Evolutionary conservation across 768 basidiomycete species (phyloP).

Genomic region (Trametes cinnabarina): DNA sequence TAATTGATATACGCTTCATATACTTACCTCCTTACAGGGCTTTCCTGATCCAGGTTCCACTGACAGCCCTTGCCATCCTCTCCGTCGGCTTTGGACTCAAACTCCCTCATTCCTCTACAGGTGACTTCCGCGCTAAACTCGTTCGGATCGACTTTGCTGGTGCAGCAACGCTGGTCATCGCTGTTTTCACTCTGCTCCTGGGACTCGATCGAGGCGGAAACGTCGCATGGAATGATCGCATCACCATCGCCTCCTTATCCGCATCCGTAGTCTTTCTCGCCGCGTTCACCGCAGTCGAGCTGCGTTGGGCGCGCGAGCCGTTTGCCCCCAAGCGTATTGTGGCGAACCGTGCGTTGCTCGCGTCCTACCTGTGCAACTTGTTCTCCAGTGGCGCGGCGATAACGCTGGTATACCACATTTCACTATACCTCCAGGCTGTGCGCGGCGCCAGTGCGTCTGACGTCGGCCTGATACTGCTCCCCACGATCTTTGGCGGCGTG

Average conservation of each 20-base stretch:
- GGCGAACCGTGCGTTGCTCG: conserved; percentile 46
- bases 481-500: conserved; percentile 46
- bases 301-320: conserved; percentile 52
- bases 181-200: conserved; percentile 56
- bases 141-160: conserved; percentile 64
- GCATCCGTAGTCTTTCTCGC: conserved; percentile 15
- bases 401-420: conserved; percentile 49
- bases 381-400: conserved; percentile 48
- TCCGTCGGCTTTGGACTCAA: conserved; percentile 55
- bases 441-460: conserved; percentile 44
- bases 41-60: conserved; percentile 60
- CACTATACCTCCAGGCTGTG: conserved; percentile 61
- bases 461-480: conserved; percentile 52
- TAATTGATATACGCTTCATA: no score
- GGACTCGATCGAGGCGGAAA: conserved; percentile 47
- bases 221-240: conserved; percentile 28
- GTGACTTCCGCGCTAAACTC: conserved; percentile 49
- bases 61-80: conserved; percentile 51
- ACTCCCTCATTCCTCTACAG: conserved; percentile 43
- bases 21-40: conserved; percentile 36
- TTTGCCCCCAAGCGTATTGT: conserved; percentile 58
- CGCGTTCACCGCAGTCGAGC: conserved; percentile 47
- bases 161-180: conserved; percentile 51
- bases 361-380: conserved; percentile 58
- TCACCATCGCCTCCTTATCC: conserved; percentile 23